Evolutionary conservation across 306 rosid species (phyloP).

Genomic region (Prunus mira): DNA sequence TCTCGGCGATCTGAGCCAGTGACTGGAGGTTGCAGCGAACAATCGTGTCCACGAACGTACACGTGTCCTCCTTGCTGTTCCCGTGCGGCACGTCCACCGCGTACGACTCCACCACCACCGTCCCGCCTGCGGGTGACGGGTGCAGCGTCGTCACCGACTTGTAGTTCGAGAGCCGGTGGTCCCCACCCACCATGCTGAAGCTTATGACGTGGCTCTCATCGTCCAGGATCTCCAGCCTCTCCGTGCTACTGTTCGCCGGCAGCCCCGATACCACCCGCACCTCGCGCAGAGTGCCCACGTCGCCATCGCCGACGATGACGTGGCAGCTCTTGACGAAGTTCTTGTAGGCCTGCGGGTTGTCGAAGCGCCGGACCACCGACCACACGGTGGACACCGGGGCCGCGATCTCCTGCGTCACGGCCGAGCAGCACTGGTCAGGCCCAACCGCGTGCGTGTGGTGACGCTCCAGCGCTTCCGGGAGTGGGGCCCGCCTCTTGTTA

Average conservation of each 20-base stretch:
- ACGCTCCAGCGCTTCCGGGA: slow-evolving; percentile 61
- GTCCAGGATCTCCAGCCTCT: slow-evolving; percentile 89
- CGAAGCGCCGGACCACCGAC: slow-evolving; percentile 96
- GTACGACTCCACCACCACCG: slow-evolving; percentile 86
- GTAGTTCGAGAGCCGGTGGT: slow-evolving; percentile 82
- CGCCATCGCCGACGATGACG: slow-evolving; percentile 79
- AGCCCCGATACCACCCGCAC: slow-evolving; percentile 83
- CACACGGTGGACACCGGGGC: slow-evolving; percentile 84
- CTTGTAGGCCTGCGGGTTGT: slow-evolving; percentile 89
- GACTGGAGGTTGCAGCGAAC: slow-evolving; percentile 94
- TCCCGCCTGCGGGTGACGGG: slow-evolving; percentile 26
- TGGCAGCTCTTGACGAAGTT: slow-evolving; percentile 91
- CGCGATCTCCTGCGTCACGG: slow-evolving; percentile 70
- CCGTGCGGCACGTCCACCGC: slow-evolving; percentile 95
- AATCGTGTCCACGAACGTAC: slow-evolving; percentile 77
- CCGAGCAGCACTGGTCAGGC: slow-evolving; percentile 75
- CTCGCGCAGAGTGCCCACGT: slow-evolving; percentile 84
- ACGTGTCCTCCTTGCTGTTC: slow-evolving; percentile 80
- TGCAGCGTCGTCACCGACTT: slow-evolving; percentile 87
- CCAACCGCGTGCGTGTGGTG: slow-evolving; percentile 52
- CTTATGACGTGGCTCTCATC: slow-evolving; percentile 86
- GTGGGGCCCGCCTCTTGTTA: background rate
- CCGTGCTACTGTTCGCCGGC: slow-evolving; percentile 84
- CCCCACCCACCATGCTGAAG: slow-evolving; percentile 93
- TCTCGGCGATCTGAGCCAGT: slow-evolving; percentile 73